Conservation (phyloP, 768 basidiomycete genomes). For the Xerocomus spinulosus region DNA sequence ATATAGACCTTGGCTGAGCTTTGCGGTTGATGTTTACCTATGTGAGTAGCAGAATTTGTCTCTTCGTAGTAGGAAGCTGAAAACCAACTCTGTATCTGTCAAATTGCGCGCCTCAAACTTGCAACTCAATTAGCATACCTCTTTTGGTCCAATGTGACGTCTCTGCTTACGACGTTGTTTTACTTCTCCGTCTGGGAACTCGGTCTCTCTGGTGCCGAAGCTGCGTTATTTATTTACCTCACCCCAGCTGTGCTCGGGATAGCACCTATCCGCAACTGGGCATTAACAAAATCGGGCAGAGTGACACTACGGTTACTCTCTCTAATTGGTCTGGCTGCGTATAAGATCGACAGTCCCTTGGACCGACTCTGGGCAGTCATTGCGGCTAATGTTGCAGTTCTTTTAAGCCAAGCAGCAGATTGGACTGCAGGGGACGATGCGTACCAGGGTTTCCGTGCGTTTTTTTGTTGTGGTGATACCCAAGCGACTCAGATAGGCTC, state of each 20-base stretch:
- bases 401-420: constrained; percentile 47
- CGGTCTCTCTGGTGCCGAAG: constrained; percentile 77
- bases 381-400: constrained; percentile 45
- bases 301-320: constrained; percentile 45
- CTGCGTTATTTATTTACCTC: constrained; percentile 66
- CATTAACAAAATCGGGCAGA: constrained; percentile 45
- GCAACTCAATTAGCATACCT: constrained; percentile 51
- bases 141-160: constrained; percentile 81
- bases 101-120: neutral
- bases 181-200: constrained; percentile 93
- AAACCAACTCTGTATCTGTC: neutral
- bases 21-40: constrained; percentile 49
- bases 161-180: constrained; percentile 74
- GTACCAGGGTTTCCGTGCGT: constrained; percentile 51
- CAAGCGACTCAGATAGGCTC: neutral
- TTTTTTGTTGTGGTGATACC: neutral
- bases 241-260: constrained; percentile 61
- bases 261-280: constrained; percentile 41
- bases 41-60: constrained; percentile 36
- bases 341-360: constrained; percentile 44
- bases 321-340: constrained; percentile 52
- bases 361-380: constrained; percentile 56
- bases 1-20: constrained; percentile 25
- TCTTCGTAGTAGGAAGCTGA: constrained; percentile 4
- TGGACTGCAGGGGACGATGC: constrained; percentile 44